Base-by-base conservation (phyloP, 495 filamentous ascomycete genomes). In the Astrocystis sublimbata region DNA sequence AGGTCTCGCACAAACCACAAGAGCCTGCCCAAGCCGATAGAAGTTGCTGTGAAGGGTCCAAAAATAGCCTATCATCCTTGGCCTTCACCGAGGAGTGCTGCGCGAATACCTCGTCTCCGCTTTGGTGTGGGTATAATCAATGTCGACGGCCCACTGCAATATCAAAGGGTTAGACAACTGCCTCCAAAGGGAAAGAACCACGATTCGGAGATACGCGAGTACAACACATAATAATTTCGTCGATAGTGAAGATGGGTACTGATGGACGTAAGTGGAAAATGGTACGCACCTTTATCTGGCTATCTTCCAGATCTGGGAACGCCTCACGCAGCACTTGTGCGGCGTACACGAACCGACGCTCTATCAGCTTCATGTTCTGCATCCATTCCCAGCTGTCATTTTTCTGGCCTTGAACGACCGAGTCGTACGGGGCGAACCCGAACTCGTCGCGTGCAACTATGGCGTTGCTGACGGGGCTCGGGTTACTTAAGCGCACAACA, bases 351-450 rank as follows among this genome's bases (percentile, higher is more conserved):
- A 60, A 60, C 35, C 58, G 58, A 7, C 58, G 58, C 17, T 60
- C 58, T 21, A 60, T 60, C 17, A 60, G 23, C 58, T 60, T 60
- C 58, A 60, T 60, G 42, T 60, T 60, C 46, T 60, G 58, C 58
- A 42, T 60, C 46, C 46, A 60, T 47, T 60, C 58, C 58, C 58
- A 60, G 9, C n/a, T 51, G 46, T 47, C 46, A 8, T 13, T 24
- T 28, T 60, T 28, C 58, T 45, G 40, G 9, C 36, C 46, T 24
- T 43, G 33, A 24, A 60, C 19, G n/a, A 60, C 46, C 6, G 46
- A 41, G 17, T 60, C 46, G 15, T 60, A 60, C 15, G 58, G 46
- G 36, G 17, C 58, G 46, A 60, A 60, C 12, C 58, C 58, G 9
- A 60, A 60, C 21, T 41, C 58, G 19, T 60, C 58, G 26, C 58